These are phyloP conservation scores for Talaromyces sp. DNA, from an alignment of 2,329 filamentous ascomycete species.

Conservation along the genomic window DNA sequence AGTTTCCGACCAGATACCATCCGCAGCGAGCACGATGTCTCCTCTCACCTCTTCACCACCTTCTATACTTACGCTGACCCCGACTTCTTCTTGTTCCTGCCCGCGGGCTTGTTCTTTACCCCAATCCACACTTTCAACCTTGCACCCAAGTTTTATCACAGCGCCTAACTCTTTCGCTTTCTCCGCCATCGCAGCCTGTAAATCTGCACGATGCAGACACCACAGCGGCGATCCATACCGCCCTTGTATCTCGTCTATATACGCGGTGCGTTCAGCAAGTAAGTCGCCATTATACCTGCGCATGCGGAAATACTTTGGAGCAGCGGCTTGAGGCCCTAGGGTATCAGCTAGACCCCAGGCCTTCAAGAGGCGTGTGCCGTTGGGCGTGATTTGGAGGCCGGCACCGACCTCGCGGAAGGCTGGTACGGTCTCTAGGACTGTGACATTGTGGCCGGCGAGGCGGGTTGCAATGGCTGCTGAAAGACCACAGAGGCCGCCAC, in stretches of 20 bases:
- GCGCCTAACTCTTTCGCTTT: neutral
- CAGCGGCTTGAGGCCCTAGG: neutral
- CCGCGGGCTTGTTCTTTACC: neutral
- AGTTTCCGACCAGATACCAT: neutral
- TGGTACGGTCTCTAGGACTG: neutral
- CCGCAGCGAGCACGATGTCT: neutral
- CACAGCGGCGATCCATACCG: neutral
- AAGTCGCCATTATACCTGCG: neutral
- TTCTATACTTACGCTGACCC: neutral
- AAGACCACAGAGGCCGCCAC: neutral
- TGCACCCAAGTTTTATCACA: neutral
- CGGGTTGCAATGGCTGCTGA: neutral
- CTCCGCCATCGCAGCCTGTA: neutral
- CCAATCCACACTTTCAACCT: neutral
- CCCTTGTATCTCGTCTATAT: neutral
- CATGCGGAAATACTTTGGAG: neutral
- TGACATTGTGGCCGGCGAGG: neutral
- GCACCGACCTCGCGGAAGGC: neutral
- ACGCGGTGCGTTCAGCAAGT: neutral
- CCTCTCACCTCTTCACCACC: neutral
- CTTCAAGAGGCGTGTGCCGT: neutral
- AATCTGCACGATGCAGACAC: neutral
- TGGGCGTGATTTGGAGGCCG: neutral
- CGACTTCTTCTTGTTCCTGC: neutral
- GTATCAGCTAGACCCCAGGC: neutral